These are phyloP conservation scores for Capsicum chinense DNA, from an alignment of 257 asterid species.

Conservation along the genomic window DNA sequence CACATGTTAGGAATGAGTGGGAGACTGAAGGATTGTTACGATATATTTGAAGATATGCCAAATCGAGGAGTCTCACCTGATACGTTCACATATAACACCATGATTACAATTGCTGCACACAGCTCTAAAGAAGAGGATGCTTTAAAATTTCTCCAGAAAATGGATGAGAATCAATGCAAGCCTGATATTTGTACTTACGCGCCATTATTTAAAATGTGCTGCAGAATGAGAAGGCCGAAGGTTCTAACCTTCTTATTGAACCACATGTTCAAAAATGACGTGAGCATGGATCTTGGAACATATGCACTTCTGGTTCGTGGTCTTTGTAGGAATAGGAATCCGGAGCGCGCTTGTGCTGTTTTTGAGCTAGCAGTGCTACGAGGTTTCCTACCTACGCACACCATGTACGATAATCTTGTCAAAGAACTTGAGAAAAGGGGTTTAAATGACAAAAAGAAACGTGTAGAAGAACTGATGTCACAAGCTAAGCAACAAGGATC, in stretches of 20 bases:
- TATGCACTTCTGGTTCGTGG: constrained; percentile 66
- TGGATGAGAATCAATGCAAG: constrained; percentile 69
- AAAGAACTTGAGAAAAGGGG: constrained; percentile 59
- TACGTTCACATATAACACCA: constrained; percentile 54
- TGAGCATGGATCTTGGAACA: constrained; percentile 69
- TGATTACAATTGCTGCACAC: constrained; percentile 56
- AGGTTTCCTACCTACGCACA: constrained; percentile 68
- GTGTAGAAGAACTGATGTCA: constrained; percentile 58
- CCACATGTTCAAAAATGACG: constrained; percentile 79
- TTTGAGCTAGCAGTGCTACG: constrained; percentile 68
- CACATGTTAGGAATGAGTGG: constrained; percentile 63
- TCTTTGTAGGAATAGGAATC: constrained; percentile 57
- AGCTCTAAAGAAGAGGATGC: constrained; percentile 80
- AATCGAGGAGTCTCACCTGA: constrained; percentile 69
- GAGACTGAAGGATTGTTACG: constrained; percentile 67
- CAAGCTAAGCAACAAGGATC: constrained; percentile 43
- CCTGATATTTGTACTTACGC: constrained; percentile 70
- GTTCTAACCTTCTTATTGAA: constrained; percentile 73
- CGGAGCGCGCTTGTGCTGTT: constrained; percentile 60
- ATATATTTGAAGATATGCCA: constrained; percentile 78
- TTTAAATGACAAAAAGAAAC: constrained; percentile 50
- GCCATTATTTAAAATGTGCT: constrained; percentile 89
- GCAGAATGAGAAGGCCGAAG: constrained; percentile 74
- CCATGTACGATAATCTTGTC: constrained; percentile 50
- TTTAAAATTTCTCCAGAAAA: constrained; percentile 54